Evolutionary conservation across 352 stramenopile species (phyloP).

Genomic region (Globisporangium spiculum): DNA sequence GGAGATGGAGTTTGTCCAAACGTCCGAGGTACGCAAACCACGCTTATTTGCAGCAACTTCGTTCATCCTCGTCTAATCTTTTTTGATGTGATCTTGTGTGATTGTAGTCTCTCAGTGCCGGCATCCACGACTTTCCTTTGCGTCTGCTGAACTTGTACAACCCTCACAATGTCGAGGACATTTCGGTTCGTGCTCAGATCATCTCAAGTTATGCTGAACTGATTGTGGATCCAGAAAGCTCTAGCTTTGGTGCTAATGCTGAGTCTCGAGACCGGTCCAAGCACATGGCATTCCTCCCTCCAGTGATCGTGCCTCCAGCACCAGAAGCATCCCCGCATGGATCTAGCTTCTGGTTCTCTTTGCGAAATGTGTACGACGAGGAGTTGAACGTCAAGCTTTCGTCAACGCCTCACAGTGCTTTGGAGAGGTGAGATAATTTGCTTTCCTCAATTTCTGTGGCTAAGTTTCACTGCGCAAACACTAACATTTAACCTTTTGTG

Average conservation of each 20-base stretch:
- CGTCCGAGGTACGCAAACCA: conserved; percentile 42
- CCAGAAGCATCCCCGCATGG: conserved; percentile 47
- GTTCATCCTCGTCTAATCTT: not conserved
- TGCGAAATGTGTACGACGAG: conserved; percentile 87
- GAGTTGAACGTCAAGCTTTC: conserved; percentile 69
- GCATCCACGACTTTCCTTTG: conserved; percentile 55
- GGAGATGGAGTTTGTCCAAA: conserved; percentile 69
- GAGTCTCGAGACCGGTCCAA: conserved; percentile 18
- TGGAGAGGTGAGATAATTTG: conserved; percentile 39
- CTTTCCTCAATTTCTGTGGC: not conserved
- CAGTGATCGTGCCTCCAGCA: conserved; percentile 63
- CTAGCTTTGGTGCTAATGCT: conserved; percentile 30
- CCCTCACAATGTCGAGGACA: conserved; percentile 71
- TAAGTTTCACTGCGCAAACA: not conserved
- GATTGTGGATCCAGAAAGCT: conserved; percentile 75
- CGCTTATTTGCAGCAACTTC: not conserved
- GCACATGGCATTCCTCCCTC: conserved; percentile 69
- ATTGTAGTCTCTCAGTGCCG: conserved; percentile 30
- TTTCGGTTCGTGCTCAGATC: conserved; percentile 63
- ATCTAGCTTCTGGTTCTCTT: conserved; percentile 80
- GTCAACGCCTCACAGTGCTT: conserved; percentile 33
- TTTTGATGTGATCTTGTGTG: not conserved
- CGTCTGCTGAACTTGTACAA: conserved; percentile 79
- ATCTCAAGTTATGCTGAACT: conserved; percentile 85
- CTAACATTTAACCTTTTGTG: conserved; percentile 11